Evolutionary conservation across 176 grass and related monocot genomes (phyloP).

Genomic region (Oryza punctata): DNA sequence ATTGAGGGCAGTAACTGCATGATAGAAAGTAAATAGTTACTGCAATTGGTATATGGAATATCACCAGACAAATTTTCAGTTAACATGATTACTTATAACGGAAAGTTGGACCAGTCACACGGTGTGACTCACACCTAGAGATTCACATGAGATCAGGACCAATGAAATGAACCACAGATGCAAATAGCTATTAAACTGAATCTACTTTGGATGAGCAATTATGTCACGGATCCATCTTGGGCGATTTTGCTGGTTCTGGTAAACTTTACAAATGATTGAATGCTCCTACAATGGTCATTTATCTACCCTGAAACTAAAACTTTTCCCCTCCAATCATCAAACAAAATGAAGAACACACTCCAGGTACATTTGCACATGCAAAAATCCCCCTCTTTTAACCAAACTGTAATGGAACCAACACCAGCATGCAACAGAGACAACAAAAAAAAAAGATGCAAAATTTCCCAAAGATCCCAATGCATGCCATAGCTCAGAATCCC

Average conservation of each 20-base stretch:
- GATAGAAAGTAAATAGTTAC: slow-evolving; percentile 15
- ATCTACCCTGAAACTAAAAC: slow-evolving; percentile 9
- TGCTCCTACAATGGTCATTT: not conserved
- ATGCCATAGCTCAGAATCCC: slow-evolving; percentile 1
- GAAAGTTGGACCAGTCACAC: slow-evolving; percentile 23
- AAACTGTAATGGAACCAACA: not conserved
- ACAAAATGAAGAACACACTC: slow-evolving; percentile 4
- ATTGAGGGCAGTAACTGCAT: slow-evolving; percentile 77
- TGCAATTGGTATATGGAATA: not conserved
- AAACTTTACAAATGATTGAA: not conserved
- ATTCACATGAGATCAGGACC: slow-evolving; percentile 4
- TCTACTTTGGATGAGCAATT: slow-evolving; percentile 19
- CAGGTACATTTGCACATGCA: not conserved
- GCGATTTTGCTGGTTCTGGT: not conserved
- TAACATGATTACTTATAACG: not conserved
- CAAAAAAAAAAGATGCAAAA: not conserved
- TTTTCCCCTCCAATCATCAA: not conserved
- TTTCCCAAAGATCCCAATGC: not conserved
- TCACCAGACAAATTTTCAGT: slow-evolving; percentile 27
- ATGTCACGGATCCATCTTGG: slow-evolving; percentile 32
- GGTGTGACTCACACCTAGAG: no score
- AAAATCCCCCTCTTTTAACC: not conserved
- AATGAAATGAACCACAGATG: slow-evolving; percentile 7
- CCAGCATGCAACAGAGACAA: not conserved
- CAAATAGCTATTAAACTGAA: slow-evolving; percentile 3